A percentile compares a stretch with the other conserved stretches of the same genome.
Conservation (phyloP, 768 basidiomycete species). For the Boletellus emodensis region DNA sequence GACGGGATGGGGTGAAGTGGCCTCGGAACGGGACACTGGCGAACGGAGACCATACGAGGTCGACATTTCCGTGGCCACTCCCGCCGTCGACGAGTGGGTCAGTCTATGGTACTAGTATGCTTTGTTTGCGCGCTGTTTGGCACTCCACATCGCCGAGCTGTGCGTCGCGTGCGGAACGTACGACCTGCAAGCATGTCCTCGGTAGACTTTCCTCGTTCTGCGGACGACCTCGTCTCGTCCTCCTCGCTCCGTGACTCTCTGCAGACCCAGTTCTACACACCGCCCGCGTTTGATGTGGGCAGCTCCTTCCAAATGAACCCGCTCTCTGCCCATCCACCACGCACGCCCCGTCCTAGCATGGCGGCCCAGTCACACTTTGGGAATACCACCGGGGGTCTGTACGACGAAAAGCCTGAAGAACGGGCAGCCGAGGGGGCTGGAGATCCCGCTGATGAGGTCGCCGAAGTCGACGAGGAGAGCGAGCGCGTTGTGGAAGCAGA, state of each 20-base stretch:
- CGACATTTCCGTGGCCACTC: constrained; percentile 16
- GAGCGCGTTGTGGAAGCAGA: constrained; percentile 42
- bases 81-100: not conserved
- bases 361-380: constrained; percentile 24
- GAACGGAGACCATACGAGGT: constrained; percentile 50
- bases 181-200: constrained; percentile 49
- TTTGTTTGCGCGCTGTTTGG: constrained; percentile 29
- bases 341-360: constrained; percentile 54
- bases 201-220: constrained; percentile 54
- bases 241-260: constrained; percentile 36
- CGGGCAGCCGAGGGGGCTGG: constrained; percentile 18
- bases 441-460: constrained; percentile 29
- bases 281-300: constrained; percentile 54
- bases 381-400: constrained; percentile 24
- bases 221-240: constrained; percentile 34
- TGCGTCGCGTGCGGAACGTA: too few species aligned
- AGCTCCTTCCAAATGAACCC: constrained; percentile 80
- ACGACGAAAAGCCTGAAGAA: constrained; percentile 43
- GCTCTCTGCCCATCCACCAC: constrained; percentile 71
- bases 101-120: not conserved
- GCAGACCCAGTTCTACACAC: constrained; percentile 47
- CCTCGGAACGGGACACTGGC: constrained; percentile 55
- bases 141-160: not conserved
- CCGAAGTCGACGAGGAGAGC: constrained; percentile 49
- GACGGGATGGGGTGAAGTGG: constrained; percentile 44